Evolutionary conservation across 371 early-diverging fungal genomes (phyloP).

Genomic region (Coemansia sp.): DNA sequence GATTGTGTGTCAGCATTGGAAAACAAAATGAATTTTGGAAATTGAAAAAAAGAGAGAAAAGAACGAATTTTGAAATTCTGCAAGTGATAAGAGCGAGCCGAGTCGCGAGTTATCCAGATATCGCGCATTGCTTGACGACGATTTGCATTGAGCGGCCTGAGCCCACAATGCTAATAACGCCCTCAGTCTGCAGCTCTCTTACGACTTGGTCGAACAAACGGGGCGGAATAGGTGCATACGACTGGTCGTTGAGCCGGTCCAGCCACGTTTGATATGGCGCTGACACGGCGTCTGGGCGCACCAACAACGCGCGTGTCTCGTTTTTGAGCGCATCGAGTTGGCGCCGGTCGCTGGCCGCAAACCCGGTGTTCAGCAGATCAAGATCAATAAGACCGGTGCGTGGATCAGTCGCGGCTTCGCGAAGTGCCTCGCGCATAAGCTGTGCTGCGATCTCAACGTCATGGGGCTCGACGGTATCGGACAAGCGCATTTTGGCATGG

Average conservation of each 20-base stretch:
- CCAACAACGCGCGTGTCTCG: constrained; percentile 39
- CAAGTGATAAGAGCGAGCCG: not conserved
- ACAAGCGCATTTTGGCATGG: constrained; percentile 92
- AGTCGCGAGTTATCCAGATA: not conserved
- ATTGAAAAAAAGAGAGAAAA: not conserved
- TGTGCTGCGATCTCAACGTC: constrained; percentile 88
- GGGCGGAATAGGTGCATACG: constrained; percentile 48
- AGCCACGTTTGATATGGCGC: constrained; percentile 45
- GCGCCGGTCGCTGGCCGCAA: constrained; percentile 52
- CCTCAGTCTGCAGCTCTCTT: constrained; percentile 52
- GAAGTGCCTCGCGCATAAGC: constrained; percentile 89
- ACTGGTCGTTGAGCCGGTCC: constrained; percentile 50
- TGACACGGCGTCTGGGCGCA: constrained; percentile 11
- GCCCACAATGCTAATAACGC: constrained; percentile 41
- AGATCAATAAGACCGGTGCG: constrained; percentile 97
- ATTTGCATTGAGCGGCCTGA: constrained; percentile 41
- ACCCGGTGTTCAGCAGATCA: constrained; percentile 93
- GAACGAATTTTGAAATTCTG: not conserved
- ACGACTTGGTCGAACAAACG: constrained; percentile 51
- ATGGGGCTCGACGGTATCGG: constrained; percentile 62
- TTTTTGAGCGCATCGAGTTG: constrained; percentile 53
- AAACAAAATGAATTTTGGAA: not conserved
- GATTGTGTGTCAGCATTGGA: constrained; percentile 17
- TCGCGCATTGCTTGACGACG: constrained; percentile 47
- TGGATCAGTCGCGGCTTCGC: constrained; percentile 97